Evolutionary conservation across 441 rosid genomes (phyloP).

Genomic region (Adansonia grandidieri): DNA sequence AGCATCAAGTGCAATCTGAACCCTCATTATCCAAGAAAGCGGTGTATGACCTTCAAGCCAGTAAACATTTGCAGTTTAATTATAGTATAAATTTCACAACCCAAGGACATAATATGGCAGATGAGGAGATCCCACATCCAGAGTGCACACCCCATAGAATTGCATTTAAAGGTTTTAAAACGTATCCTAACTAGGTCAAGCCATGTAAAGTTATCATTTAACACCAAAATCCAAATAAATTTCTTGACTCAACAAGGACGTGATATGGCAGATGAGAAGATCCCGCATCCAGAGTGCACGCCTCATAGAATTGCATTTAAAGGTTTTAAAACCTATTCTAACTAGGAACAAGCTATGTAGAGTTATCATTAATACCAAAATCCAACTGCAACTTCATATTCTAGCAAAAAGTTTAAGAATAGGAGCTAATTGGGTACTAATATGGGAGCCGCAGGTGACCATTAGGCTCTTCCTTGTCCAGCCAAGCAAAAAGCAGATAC

Average conservation of each 20-base stretch:
- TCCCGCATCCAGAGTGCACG: not conserved
- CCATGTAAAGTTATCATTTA: not conserved
- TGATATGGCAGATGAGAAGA: not conserved
- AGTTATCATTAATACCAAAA: not conserved
- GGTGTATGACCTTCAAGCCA: constrained; percentile 72
- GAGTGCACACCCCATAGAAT: not conserved
- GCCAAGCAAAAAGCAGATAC: not conserved
- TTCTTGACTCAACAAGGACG: constrained; percentile 10
- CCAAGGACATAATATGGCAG: constrained; percentile 4
- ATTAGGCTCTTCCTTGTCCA: not conserved
- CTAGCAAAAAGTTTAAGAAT: not conserved
- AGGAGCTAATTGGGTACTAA: not conserved
- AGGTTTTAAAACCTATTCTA: not conserved
- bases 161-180: not conserved
- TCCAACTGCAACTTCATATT: not conserved
- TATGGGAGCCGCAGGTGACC: not conserved
- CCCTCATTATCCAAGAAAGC: constrained; percentile 91
- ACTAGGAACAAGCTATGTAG: not conserved
- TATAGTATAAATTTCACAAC: constrained; percentile 2
- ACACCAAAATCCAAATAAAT: not conserved
- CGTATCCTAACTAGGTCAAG: not conserved
- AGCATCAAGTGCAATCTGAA: constrained; percentile 89
- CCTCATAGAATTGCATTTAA: constrained; percentile 19
- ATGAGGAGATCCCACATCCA: constrained; percentile 7
- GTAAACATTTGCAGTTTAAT: not conserved